Base-by-base conservation (phyloP, 2,329 filamentous ascomycete genomes). In the Paraconiothyrium sp. region DNA sequence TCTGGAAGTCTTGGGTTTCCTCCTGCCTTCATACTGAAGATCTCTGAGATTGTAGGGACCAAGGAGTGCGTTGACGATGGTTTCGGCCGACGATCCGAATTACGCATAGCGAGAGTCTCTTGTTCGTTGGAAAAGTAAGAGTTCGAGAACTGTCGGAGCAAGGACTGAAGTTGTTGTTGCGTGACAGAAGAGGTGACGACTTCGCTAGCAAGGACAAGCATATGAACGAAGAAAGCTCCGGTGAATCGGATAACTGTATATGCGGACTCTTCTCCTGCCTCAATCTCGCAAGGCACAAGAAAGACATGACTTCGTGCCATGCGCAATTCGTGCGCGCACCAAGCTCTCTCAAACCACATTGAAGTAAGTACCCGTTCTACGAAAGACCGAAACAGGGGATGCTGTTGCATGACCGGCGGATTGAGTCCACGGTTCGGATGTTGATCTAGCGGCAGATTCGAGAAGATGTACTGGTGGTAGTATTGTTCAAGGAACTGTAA, bases 281-380 rank as follows among this genome's bases (percentile, higher is more conserved):
- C 57, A 16, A 68, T 65, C 3, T 69, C 67, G 58, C 77, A 80
- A 14, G 78, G 77, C 5, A 82, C 66, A 0, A 83, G 68, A 60
- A 83, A 82, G 14, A 83, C 69, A 60, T 80, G 79, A 34, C 75
- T 72, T 47, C 74, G 72, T 6, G 76, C 79, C 49, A 81, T 69
- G 30, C 75, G 69, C 78, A 83, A 80, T 67, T 83, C 81, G 60
- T 81, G 79, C 51, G 76, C 67, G 59, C 81, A 83, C 80, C 80
- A 83, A 10, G 81, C 81, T 44, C 81, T 71, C 52, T 77, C 76
- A 63, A 82, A 82, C 78, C 79, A 83, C 2, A 74, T 75, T 11
- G 80, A 82, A 37, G 69, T 71, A 22, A 82, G 65, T 7, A 82
- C 59, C 61, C 72, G 79, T 70, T 68, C 76, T 60, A 70, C 73